Conservation (phyloP, 768 basidiomycete species). For the Hortiboletus flavorubellus region DNA sequence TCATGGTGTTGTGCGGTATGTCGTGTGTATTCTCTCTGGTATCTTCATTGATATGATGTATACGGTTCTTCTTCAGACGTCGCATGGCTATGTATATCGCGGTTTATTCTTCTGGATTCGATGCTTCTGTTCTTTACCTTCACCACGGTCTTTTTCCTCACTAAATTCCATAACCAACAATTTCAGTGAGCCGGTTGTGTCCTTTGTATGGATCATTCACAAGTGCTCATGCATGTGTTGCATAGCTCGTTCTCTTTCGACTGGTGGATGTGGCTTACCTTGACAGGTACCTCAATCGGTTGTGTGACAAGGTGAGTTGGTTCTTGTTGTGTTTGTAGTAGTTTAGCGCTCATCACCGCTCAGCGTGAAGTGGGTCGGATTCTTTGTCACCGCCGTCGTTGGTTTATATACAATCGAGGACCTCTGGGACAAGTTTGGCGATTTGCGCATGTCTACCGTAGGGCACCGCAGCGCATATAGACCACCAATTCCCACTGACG, state of each 20-base stretch:
- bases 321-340: neutral
- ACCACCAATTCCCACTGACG: slow-evolving; percentile 8
- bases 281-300: slow-evolving; percentile 94
- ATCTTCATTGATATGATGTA: neutral
- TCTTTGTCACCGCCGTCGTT: slow-evolving; percentile 93
- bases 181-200: slow-evolving; percentile 60
- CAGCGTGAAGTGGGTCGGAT: slow-evolving; percentile 94
- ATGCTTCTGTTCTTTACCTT: slow-evolving; percentile 99
- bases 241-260: slow-evolving; percentile 86
- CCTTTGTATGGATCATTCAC: neutral
- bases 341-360: neutral
- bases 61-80: slow-evolving; percentile 56
- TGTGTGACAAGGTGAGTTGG: slow-evolving; percentile 77
- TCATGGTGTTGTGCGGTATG: slow-evolving; percentile 89
- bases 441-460: slow-evolving; percentile 87
- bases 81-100: slow-evolving; percentile 94
- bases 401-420: slow-evolving; percentile 97
- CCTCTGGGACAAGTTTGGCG: slow-evolving; percentile 97
- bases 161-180: slow-evolving; percentile 97
- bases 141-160: slow-evolving; percentile 89
- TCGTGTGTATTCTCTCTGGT: slow-evolving; percentile 22
- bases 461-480: slow-evolving; percentile 30
- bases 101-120: slow-evolving; percentile 96
- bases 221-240: neutral
- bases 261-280: slow-evolving; percentile 95